Conservation (phyloP, 345 rosid species). For the Brassica nigra region DNA sequence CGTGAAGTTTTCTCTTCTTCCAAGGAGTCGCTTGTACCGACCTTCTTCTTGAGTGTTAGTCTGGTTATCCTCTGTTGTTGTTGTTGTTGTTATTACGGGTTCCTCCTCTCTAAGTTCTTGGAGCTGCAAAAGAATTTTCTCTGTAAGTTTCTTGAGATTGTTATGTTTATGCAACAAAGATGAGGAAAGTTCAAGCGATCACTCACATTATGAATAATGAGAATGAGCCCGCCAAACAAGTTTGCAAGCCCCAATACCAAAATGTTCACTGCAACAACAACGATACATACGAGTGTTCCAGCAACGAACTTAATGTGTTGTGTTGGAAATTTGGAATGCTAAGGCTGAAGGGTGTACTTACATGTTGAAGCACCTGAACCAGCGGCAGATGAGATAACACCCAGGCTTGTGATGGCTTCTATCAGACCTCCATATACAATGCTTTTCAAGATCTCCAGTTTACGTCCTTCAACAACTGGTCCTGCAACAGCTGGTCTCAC, state of each 20-base stretch:
- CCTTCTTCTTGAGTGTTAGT: slow-evolving; percentile 34
- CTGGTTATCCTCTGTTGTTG: slow-evolving; percentile 28
- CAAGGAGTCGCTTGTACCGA: slow-evolving; percentile 58
- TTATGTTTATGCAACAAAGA: slow-evolving; percentile 21
- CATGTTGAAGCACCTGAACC: slow-evolving; percentile 74
- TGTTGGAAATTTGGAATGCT: neutral
- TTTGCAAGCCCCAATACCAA: slow-evolving; percentile 83
- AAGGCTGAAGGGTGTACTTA: slow-evolving; percentile 43
- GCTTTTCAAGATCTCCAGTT: slow-evolving; percentile 73
- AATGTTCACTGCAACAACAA: slow-evolving; percentile 61
- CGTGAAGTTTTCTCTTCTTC: slow-evolving; percentile 51
- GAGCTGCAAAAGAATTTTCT: slow-evolving; percentile 51
- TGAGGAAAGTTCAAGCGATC: slow-evolving; percentile 8
- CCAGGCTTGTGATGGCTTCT: slow-evolving; percentile 83
- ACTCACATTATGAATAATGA: slow-evolving; percentile 68
- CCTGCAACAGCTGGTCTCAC: slow-evolving; percentile 10
- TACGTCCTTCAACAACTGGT: slow-evolving; percentile 31
- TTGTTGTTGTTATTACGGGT: slow-evolving; percentile 28
- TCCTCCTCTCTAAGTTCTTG: slow-evolving; percentile 61
- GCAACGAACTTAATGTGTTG: neutral
- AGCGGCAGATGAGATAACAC: slow-evolving; percentile 73
- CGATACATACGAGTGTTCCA: neutral
- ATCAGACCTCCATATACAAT: slow-evolving; percentile 85
- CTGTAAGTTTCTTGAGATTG: slow-evolving; percentile 9
- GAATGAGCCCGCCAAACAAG: slow-evolving; percentile 71